These are phyloP conservation scores for Penicillium cinerascens DNA, from an alignment of 495 filamentous ascomycete genomes.

Conservation along the genomic window DNA sequence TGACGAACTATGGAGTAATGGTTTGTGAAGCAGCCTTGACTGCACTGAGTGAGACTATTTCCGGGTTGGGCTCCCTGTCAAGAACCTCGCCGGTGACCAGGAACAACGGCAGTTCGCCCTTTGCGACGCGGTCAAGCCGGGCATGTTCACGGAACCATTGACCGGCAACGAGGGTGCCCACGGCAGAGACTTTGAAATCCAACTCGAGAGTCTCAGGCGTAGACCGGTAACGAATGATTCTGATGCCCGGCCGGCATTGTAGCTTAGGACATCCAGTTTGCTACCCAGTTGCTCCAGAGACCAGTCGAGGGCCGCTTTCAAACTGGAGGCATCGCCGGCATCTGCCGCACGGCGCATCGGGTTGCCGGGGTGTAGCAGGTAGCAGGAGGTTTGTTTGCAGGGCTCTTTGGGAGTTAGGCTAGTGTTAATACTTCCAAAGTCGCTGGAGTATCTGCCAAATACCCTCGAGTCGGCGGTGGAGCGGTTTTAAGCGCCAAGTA, in stretches of 20 bases:
- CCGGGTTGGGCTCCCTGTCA: not conserved
- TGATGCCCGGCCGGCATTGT: conserved; percentile 14
- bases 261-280: conserved; percentile 13
- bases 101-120: conserved; percentile 13
- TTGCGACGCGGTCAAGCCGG: not conserved
- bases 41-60: not conserved
- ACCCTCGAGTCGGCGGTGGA: too few relatives aligned
- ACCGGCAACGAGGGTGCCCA: conserved; percentile 13
- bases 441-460: too few relatives aligned
- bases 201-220: not conserved
- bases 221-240: too few relatives aligned
- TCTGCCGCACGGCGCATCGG: too few relatives aligned
- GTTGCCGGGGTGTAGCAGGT: too few relatives aligned
- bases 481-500: too few relatives aligned
- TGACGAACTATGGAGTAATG: conserved; percentile 3
- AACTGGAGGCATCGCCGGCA: conserved; percentile 1
- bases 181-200: conserved; percentile 13
- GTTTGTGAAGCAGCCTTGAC: conserved; percentile 10
- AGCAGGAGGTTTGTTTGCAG: too few relatives aligned
- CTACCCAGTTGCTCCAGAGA: conserved; percentile 2
- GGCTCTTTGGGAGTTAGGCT: too few relatives aligned
- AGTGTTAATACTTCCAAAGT: too few relatives aligned
- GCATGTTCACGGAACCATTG: conserved; percentile 17
- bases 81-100: conserved; percentile 10
- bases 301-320: conserved; percentile 11